Evolutionary conservation across 1,284 basidiomycete genomes (phyloP).

Genomic region (Ganoderma meredithae): DNA sequence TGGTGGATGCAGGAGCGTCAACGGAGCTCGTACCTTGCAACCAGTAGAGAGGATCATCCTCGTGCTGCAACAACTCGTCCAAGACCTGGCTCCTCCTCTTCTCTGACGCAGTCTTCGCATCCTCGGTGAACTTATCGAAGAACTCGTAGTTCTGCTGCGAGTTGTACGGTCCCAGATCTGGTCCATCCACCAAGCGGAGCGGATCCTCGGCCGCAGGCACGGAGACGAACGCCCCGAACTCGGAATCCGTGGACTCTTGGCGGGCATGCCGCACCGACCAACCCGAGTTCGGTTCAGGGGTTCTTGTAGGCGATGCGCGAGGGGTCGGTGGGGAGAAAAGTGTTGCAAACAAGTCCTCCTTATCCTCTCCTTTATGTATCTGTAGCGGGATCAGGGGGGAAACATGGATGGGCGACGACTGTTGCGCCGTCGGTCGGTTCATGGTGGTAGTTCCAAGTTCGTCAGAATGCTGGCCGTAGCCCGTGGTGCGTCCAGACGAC

Average conservation of each 20-base stretch:
- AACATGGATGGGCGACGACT: conserved; percentile 19
- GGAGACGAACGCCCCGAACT: conserved; percentile 75
- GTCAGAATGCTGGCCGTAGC: neutral
- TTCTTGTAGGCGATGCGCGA: conserved; percentile 44
- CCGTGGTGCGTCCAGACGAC: neutral
- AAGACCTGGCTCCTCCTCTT: conserved; percentile 59
- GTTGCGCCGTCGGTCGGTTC: conserved; percentile 27
- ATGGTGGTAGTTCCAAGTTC: conserved; percentile 10
- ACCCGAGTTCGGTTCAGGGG: conserved; percentile 19
- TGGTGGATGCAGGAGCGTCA: conserved; percentile 21
- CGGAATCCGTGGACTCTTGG: conserved; percentile 45
- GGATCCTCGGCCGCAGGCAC: conserved; percentile 68
- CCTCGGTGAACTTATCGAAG: conserved; percentile 64
- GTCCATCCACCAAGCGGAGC: conserved; percentile 42
- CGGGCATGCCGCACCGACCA: conserved; percentile 23
- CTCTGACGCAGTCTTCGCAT: conserved; percentile 60
- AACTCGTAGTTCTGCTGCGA: conserved; percentile 49
- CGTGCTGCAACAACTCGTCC: conserved; percentile 67
- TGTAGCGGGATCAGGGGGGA: conserved; percentile 26
- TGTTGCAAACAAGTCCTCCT: conserved; percentile 52
- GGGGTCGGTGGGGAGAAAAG: conserved; percentile 55
- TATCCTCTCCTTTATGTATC: conserved; percentile 27
- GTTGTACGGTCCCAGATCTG: conserved; percentile 31
- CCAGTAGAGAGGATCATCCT: conserved; percentile 75
- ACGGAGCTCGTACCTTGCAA: conserved; percentile 29